Base-by-base conservation (phyloP, 345 rosid genomes). In the Luvunga scandens region DNA sequence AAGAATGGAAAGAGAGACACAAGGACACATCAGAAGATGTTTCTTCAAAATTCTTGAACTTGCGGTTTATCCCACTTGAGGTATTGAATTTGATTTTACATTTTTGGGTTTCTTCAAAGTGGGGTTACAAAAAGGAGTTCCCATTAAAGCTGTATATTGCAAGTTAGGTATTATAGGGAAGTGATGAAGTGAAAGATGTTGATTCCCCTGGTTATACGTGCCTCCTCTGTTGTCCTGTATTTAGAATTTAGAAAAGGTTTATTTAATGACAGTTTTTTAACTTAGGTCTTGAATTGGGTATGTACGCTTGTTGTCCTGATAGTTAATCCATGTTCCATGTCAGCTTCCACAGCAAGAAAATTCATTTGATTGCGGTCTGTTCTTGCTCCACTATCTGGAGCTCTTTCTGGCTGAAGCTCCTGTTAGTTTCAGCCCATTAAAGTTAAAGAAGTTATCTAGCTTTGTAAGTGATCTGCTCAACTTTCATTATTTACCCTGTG, bases 271-370 rank as follows among this genome's bases (percentile, higher is more conserved):
- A 45, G 50, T 45, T 45, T 9, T 45, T 45, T 45, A 45, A 45
- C 48, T 42, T 42, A 42, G 48, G 5, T 45, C 50, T 45, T 45
- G 50, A 45, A 45, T 45, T 45, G 16, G 71, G 50, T 75, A 78
- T 78, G 14, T 53, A 30, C 66, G 33, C 27, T 53, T 63, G 19
- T 25, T 77, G 45, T 78, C 72, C 83, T 88, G 84, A 90, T 80
- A 22, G 75, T 72, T 70, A 70, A 50, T 71, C 72, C 66, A 66
- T 77, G 78, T 78, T 79, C 75, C 83, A 38, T 84, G 30, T 73
- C 91, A 96, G 98, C 89, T 96, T 71, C 98, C 99, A 65, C 98
- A 96, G 84, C 98, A 94, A 84, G 92, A 88, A 84, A 96, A 96
- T 84, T 92, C 92, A 8, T 96, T 84, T 83, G 99, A 96, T 77